These are phyloP conservation scores for Trametes hirsuta DNA, from an alignment of 1,284 basidiomycete genomes.

Conservation along the genomic window DNA sequence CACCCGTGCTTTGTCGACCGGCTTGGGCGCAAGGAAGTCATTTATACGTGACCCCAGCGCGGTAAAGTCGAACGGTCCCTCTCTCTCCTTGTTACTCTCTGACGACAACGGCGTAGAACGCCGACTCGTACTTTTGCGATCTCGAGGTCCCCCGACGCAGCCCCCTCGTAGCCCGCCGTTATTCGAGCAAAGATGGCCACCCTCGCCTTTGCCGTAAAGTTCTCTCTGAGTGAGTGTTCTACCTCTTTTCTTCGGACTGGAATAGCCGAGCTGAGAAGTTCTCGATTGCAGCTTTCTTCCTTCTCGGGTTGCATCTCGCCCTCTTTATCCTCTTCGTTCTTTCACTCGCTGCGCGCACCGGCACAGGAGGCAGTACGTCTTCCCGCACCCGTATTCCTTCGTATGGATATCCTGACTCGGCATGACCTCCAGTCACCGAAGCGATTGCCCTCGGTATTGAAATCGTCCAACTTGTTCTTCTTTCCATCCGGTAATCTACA, in stretches of 20 bases:
- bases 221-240: constrained; percentile 13
- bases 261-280: not conserved
- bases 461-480: constrained; percentile 8
- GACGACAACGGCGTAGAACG: constrained; percentile 11
- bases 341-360: constrained; percentile 11
- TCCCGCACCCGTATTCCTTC: not conserved
- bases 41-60: not conserved
- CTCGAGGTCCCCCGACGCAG: not conserved
- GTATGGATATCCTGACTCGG: not conserved
- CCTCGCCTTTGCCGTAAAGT: constrained; percentile 18
- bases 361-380: constrained; percentile 16
- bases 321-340: constrained; percentile 14
- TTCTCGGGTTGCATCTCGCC: constrained; percentile 13
- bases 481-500: constrained; percentile 8
- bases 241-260: not conserved
- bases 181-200: constrained; percentile 12
- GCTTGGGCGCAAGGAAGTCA: not conserved
- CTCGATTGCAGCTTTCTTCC: constrained; percentile 7
- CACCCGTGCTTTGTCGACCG: constrained; percentile 5
- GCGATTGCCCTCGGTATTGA: constrained; percentile 17
- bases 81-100: constrained; percentile 3
- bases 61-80: not conserved
- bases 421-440: not conserved
- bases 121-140: not conserved
- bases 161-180: not conserved